Evolutionary conservation across 768 basidiomycete genomes (phyloP).

Genomic region (Agrocybe pediades): DNA sequence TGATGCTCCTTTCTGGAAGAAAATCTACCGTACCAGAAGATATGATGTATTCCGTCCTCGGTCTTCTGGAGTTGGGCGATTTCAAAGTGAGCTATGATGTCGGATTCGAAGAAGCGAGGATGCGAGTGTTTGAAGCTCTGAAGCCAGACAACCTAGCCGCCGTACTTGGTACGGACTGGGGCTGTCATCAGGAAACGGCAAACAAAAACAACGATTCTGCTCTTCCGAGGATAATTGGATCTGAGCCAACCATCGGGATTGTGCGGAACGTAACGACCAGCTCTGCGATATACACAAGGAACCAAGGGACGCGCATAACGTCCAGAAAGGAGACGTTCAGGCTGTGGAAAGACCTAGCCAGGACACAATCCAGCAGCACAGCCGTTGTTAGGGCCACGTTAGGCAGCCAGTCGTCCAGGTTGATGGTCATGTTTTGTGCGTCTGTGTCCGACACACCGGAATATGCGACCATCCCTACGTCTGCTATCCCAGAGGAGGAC

Average conservation of each 20-base stretch:
- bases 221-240: slow-evolving; percentile 5
- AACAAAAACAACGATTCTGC: slow-evolving; percentile 8
- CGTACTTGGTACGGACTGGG: slow-evolving; percentile 11
- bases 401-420: slow-evolving; percentile 4
- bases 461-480: slow-evolving; percentile 1
- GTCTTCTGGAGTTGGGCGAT: slow-evolving; percentile 10
- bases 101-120: slow-evolving; percentile 10
- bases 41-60: slow-evolving; percentile 12
- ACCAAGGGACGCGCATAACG: background rate
- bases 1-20: slow-evolving; percentile 6
- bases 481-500: slow-evolving; percentile 7
- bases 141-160: slow-evolving; percentile 7
- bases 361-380: slow-evolving; percentile 2
- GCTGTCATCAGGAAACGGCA: background rate
- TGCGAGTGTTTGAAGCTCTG: slow-evolving; percentile 3
- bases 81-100: slow-evolving; percentile 2
- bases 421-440: slow-evolving; percentile 12
- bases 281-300: slow-evolving; percentile 8
- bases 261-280: slow-evolving; percentile 1
- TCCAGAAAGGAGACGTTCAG: slow-evolving; percentile 10
- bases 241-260: slow-evolving; percentile 7
- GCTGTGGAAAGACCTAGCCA: slow-evolving; percentile 8
- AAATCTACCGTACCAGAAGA: slow-evolving; percentile 8
- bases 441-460: slow-evolving; percentile 1
- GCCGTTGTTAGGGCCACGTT: slow-evolving; percentile 6